Evolutionary conservation across 768 basidiomycete genomes (phyloP), one percentile per base, ranked within the genome.

Genomic region (Xanthoconium purpureum): DNA sequence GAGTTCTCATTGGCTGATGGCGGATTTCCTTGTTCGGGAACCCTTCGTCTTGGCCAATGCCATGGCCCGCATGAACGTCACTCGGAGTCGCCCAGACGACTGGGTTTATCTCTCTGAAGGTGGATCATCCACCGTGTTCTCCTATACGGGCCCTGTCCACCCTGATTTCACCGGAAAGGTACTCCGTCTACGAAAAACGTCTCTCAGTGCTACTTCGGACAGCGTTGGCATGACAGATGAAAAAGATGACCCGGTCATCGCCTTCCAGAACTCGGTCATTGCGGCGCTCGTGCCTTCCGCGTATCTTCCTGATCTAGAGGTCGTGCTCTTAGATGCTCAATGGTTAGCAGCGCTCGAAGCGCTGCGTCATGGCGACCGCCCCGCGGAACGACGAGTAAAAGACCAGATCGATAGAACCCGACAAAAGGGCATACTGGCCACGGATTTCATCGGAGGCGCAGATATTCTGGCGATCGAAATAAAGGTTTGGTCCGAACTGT

Each of bases 61-160:
- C 32, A 63, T 70, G 70, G 18, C 53, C 33, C 58, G 12, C 12
- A 29, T 58, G 15, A 57, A 52, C 12, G 54, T 73, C 46, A 49
- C 61, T 15, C 51, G 70, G 46, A 78, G 64, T 32, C 65, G 61
- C n/a, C 77, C 76, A 1, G 53, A 47, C 12, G 75, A 90, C 69
- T 98, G 95, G 94, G 73, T 68, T 59, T 98, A 98, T 67, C 74
- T 93, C 20, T 87, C 92, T 0, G 96, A 98, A 75, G 96, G 96
- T n/a, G 92, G 90, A 18, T 89, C 92, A 18, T 89, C 91, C 7
- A 83, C 93, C 62, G 92, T 98, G 15, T 91, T 94, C 71, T 84
- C 89, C 9, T 96, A 95, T 66, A 61, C 65, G 11, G 91, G 94
- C 0, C 76, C 81, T 18, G 47, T 66, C 8, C 70, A 82, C 59